Percentiles rank a stretch among this genome's conserved stretches.
Evolutionary conservation across 2,329 filamentous ascomycete species (phyloP).

Genomic region (Aspergillus sp.): DNA sequence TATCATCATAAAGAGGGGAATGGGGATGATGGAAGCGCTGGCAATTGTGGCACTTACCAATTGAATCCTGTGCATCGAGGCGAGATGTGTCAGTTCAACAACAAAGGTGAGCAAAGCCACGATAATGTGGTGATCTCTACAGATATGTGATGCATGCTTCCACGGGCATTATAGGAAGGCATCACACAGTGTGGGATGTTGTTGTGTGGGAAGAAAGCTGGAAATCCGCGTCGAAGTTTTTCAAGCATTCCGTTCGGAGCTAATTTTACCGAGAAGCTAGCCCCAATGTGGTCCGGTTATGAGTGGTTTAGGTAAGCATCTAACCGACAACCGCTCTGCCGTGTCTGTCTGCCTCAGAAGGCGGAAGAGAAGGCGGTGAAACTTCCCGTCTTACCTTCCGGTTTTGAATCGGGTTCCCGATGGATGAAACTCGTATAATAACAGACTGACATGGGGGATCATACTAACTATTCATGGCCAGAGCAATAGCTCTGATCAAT

Average conservation of each 20-base stretch:
- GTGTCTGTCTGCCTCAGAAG: neutral
- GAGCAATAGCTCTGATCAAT: neutral
- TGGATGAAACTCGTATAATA: neutral
- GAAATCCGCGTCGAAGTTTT: constrained; percentile 26
- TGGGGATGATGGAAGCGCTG: constrained; percentile 7
- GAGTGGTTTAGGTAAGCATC: constrained; percentile 1
- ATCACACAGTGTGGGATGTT: constrained; percentile 7
- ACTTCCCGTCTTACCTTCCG: neutral
- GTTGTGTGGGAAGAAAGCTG: constrained; percentile 19
- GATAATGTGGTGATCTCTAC: neutral
- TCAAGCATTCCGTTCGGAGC: constrained; percentile 33
- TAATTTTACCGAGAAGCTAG: constrained; percentile 30
- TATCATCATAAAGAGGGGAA: constrained; percentile 70
- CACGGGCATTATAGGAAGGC: constrained; percentile 16
- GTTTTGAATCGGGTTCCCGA: neutral
- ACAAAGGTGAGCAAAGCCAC: constrained; percentile 6
- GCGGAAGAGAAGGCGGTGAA: neutral
- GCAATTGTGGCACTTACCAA: constrained; percentile 31
- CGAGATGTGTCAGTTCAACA: constrained; percentile 10
- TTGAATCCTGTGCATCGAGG: constrained; percentile 1
- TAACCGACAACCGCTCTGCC: neutral
- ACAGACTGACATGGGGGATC: neutral
- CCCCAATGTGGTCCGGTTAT: neutral
- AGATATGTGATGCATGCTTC: constrained; percentile 10
- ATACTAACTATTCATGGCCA: no score